Evolutionary conservation across 768 basidiomycete genomes (phyloP).

Genomic region (Clitopilus hobsonii): DNA sequence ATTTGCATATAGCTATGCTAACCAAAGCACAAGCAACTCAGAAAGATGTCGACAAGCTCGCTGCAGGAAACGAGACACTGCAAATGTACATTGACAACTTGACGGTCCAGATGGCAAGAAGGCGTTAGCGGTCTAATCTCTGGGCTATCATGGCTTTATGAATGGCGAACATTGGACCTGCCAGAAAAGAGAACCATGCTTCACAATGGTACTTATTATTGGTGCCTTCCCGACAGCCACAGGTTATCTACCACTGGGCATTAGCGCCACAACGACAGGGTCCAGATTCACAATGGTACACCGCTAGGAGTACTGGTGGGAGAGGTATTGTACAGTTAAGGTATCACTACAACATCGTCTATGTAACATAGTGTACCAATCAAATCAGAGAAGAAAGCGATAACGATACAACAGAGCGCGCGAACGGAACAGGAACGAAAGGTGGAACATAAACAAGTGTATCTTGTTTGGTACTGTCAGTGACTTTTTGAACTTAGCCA

Average conservation of each 20-base stretch:
- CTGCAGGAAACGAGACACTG: constrained; percentile 74
- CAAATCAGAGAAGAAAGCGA: constrained; percentile 2
- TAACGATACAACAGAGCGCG: not conserved
- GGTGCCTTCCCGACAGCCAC: no score
- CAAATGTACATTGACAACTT: constrained; percentile 90
- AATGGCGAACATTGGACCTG: no score
- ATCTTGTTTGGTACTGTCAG: constrained; percentile 23
- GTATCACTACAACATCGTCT: not conserved
- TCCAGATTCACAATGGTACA: no score
- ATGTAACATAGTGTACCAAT: constrained; percentile 3
- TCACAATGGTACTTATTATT: no score
- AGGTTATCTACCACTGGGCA: no score
- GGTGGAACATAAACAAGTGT: not conserved
- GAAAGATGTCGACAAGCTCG: constrained; percentile 75
- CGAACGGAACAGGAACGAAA: not conserved
- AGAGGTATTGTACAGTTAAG: no score
- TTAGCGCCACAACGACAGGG: no score
- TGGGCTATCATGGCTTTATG: no score
- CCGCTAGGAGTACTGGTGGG: not conserved
- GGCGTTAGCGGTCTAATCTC: no score
- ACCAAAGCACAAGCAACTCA: constrained; percentile 65
- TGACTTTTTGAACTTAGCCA: constrained; percentile 81
- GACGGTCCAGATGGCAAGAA: constrained; percentile 81
- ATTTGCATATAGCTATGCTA: constrained; percentile 47
- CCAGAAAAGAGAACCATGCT: no score